Evolutionary conservation across 768 basidiomycete genomes (phyloP).

Genomic region (Mrakia blollopis): DNA sequence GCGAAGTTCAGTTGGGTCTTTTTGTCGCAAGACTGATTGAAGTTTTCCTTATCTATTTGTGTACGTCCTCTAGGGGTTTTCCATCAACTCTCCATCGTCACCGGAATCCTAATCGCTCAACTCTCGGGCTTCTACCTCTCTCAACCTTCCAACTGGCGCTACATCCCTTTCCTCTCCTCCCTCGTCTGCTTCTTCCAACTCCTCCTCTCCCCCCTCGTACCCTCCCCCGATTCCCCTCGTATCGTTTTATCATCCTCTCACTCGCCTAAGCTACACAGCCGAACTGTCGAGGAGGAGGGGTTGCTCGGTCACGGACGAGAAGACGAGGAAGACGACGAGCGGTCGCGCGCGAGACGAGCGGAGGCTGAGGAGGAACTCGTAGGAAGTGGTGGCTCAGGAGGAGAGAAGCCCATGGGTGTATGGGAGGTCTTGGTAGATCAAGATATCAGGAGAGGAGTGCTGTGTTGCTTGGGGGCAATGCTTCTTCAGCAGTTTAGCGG

Average conservation of each 20-base stretch:
- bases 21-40: too few species aligned
- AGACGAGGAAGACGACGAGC: not conserved
- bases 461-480: not conserved
- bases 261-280: not conserved
- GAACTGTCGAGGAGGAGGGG: not conserved
- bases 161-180: constrained; percentile 37
- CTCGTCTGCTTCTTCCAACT: constrained; percentile 37
- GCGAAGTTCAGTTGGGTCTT: not conserved
- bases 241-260: not conserved
- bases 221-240: not conserved
- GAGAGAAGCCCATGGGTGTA: not conserved
- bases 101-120: constrained; percentile 41
- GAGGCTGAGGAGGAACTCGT: not conserved
- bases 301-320: not conserved
- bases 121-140: constrained; percentile 39
- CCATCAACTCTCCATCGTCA: constrained; percentile 39
- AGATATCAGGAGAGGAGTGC: not conserved
- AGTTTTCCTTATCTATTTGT: not conserved
- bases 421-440: not conserved
- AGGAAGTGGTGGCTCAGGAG: not conserved
- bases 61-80: not conserved
- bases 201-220: constrained; percentile 9
- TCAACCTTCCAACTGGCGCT: constrained; percentile 37
- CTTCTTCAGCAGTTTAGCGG: constrained; percentile 9
- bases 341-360: not conserved